phyloP scores from a whole-genome alignment of 2,329 filamentous ascomycete species.

The Ascochyta rabiei region DNA sequence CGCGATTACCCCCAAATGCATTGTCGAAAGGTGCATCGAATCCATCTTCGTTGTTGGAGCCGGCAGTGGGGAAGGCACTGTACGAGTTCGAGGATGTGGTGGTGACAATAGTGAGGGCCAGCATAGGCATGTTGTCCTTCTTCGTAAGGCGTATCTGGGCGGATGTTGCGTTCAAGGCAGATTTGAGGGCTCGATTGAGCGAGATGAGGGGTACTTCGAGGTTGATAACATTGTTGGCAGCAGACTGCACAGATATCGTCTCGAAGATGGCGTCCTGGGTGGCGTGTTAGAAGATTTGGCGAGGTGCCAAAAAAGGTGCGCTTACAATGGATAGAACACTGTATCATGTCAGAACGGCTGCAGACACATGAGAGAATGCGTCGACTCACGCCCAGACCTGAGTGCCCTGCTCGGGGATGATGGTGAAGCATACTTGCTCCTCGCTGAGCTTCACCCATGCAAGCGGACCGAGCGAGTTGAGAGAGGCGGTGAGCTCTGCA shows the following conservation, averaged over 20 bases:
- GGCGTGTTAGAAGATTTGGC: constrained; percentile 20
- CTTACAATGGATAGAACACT: constrained; percentile 53
- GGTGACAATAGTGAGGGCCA: constrained; percentile 88
- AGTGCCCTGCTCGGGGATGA: constrained; percentile 91
- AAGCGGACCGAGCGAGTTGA: constrained; percentile 75
- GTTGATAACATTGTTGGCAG: constrained; percentile 89
- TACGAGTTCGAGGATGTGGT: constrained; percentile 62
- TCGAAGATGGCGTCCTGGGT: constrained; percentile 84
- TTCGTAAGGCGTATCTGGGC: constrained; percentile 91
- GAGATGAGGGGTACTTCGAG: constrained; percentile 90
- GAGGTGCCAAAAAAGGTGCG: constrained; percentile 29
- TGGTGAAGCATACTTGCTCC: constrained; percentile 87
- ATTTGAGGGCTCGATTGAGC: constrained; percentile 89
- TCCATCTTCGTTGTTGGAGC: constrained; percentile 33
- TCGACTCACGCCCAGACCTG: constrained; percentile 89
- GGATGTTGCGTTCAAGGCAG: constrained; percentile 78
- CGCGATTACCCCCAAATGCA: constrained; percentile 66
- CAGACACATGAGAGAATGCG: constrained; percentile 16
- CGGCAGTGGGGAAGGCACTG: constrained; percentile 41
- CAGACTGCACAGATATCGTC: constrained; percentile 85
- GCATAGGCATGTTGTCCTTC: constrained; percentile 82
- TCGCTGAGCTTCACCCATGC: constrained; percentile 91
- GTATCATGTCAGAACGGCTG: constrained; percentile 25
- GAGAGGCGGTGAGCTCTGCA: constrained; percentile 66
- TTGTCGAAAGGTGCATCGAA: constrained; percentile 35